Evolutionary conservation across 768 basidiomycete genomes (phyloP), one percentile per base, ranked within the genome.

Genomic region (Suillus paluster): DNA sequence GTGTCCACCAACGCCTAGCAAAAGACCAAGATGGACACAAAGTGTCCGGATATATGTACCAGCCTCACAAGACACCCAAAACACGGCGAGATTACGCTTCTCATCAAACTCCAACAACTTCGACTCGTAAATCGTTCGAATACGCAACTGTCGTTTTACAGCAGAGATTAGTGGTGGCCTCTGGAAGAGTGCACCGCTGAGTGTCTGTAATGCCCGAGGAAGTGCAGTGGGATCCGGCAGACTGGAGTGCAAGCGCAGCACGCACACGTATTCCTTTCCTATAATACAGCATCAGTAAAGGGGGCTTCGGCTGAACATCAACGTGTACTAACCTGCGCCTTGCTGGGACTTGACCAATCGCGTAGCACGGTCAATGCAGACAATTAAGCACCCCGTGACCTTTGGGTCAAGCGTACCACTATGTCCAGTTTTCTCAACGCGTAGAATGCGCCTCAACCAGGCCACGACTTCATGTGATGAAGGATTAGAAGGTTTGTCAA

Each of bases 391-490:
- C 15, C 97, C 97, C 57, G 97, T 99, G 67, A 99, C 97, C 77
- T 99, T 99, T 53, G 97, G 97, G 75, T 99, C 97, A 52, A 99
- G 85, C 48, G 97, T 99, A 67, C 97, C 97, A 63, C 95, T 97
- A 79, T 99, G 97, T 45, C 97, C 97, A 0, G 97, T 99, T 80
- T 99, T 99, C 77, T 99, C 97, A 27, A 92, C 94, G 23, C 96
- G 89, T 58, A 99, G 77, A 66, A 99, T 99, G n/a, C 97, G 87
- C 68, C 96, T 86, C 65, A 99, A 79, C 97, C 97, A 99, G 17
- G 97, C 97, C 67, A 99, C 97, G 58, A 99, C 97, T 82, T 99
- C 97, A 77, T 99, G 97, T 5, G 96, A 97, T 19, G 96, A 97
- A 4, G 97, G 97, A 78, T 99, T 99, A 36, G 97, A 98, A 25